Evolutionary conservation across 2,329 filamentous ascomycete species (phyloP).

Genomic region (Arachnomyces sp.): DNA sequence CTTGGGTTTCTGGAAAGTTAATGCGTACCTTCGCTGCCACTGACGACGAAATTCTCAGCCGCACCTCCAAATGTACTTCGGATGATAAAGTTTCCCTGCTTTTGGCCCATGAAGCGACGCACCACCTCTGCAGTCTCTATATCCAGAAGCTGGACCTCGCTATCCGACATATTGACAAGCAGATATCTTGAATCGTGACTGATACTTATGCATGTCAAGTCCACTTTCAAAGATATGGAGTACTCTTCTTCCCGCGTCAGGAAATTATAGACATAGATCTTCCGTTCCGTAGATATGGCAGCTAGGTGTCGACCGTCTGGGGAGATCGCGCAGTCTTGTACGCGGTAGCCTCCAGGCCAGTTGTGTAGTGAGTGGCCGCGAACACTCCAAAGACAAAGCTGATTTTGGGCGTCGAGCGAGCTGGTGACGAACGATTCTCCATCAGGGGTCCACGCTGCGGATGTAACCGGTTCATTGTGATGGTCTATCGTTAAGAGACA

Average conservation of each 20-base stretch:
- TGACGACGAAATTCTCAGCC: constrained; percentile 82
- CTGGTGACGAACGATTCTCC: constrained; percentile 70
- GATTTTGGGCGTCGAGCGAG: constrained; percentile 58
- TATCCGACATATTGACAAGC: constrained; percentile 72
- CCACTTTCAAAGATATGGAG: constrained; percentile 59
- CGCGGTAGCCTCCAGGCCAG: constrained; percentile 63
- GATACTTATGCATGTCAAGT: constrained; percentile 70
- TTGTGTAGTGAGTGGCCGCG: constrained; percentile 54
- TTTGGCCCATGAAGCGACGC: constrained; percentile 66
- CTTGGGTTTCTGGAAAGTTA: background rate
- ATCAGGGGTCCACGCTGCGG: constrained; percentile 81
- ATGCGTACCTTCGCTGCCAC: constrained; percentile 73
- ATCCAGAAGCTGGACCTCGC: constrained; percentile 70
- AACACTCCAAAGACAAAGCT: constrained; percentile 64
- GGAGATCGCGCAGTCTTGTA: constrained; percentile 79
- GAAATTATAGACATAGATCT: constrained; percentile 76
- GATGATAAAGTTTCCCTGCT: constrained; percentile 69
- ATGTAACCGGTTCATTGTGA: constrained; percentile 77
- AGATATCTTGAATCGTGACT: constrained; percentile 72
- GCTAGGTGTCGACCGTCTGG: constrained; percentile 71
- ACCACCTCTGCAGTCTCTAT: constrained; percentile 63
- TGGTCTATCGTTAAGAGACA: constrained; percentile 56
- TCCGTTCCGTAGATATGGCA: constrained; percentile 61
- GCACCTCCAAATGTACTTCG: constrained; percentile 79
- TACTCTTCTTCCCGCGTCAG: constrained; percentile 65